A percentile compares a stretch with the other conserved stretches of the same genome.
phyloP scores from a whole-genome alignment of 2,329 filamentous ascomycete species.

The Sphaerostilbella broomeana region DNA sequence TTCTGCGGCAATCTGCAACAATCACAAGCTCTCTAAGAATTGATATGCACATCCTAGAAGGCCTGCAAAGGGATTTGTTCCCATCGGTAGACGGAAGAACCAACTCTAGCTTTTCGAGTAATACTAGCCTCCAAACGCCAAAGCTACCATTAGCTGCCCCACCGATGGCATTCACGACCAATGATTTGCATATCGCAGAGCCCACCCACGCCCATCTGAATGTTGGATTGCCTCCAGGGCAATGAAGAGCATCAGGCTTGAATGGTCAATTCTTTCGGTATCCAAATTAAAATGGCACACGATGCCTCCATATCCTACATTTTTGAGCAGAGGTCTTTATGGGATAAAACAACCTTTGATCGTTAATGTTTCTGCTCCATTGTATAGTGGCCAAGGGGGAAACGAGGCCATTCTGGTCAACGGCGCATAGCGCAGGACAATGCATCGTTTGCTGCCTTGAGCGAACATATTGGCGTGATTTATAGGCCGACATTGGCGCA shows the following conservation, averaged over 20 bases:
- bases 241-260: conserved; percentile 1
- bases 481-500: too few relatives aligned
- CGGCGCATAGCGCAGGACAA: background rate
- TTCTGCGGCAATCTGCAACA: conserved; percentile 62
- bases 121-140: conserved; percentile 21
- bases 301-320: background rate
- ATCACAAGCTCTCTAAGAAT: conserved; percentile 68
- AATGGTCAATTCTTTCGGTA: too few relatives aligned
- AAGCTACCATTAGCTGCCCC: conserved; percentile 17
- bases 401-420: background rate
- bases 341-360: too few relatives aligned
- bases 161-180: background rate
- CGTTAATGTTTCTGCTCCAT: too few relatives aligned
- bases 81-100: conserved; percentile 22
- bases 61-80: conserved; percentile 43
- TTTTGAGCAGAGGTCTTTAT: background rate
- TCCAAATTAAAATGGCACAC: background rate
- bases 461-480: conserved; percentile 2
- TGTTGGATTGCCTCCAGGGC: conserved; percentile 5
- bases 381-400: background rate
- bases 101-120: conserved; percentile 39
- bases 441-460: background rate
- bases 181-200: conserved; percentile 6
- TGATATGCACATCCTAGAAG: conserved; percentile 68
- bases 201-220: conserved; percentile 1